These are phyloP conservation scores for Vigna hirtella DNA, from an alignment of 306 rosid species.

Conservation along the genomic window DNA sequence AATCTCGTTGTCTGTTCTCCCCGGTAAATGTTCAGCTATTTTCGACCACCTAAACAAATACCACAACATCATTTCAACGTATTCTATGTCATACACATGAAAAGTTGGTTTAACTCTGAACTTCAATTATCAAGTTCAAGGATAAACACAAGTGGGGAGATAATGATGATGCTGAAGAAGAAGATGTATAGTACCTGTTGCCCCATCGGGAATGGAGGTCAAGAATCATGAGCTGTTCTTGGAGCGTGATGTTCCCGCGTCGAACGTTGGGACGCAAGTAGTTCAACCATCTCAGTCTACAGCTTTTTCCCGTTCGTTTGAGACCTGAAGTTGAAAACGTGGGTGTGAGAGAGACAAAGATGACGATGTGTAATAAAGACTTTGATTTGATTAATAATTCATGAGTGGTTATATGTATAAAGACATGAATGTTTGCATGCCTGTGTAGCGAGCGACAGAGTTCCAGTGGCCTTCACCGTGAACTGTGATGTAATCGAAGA, in stretches of 20 bases:
- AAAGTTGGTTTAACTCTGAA: no score
- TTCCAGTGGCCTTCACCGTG: constrained; percentile 73
- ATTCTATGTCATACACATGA: neutral
- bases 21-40: constrained; percentile 76
- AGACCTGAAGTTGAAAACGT: constrained; percentile 47
- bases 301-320: constrained; percentile 72
- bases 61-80: neutral
- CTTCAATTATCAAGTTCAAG: neutral
- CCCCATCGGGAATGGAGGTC: constrained; percentile 73
- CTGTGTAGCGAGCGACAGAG: constrained; percentile 56
- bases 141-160: neutral
- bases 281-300: constrained; percentile 71
- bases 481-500: constrained; percentile 44
- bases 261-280: constrained; percentile 64
- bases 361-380: neutral
- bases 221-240: constrained; percentile 71
- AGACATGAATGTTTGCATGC: constrained; percentile 8
- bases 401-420: no score
- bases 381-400: no score
- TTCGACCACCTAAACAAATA: constrained; percentile 75
- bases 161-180: neutral
- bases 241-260: constrained; percentile 65
- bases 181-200: constrained; percentile 51
- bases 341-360: neutral
- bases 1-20: constrained; percentile 86